Evolutionary conservation across 805 yeast species (phyloP), one percentile per base, ranked within the genome.

Genomic region (Tetrapisispora fleetii): DNA sequence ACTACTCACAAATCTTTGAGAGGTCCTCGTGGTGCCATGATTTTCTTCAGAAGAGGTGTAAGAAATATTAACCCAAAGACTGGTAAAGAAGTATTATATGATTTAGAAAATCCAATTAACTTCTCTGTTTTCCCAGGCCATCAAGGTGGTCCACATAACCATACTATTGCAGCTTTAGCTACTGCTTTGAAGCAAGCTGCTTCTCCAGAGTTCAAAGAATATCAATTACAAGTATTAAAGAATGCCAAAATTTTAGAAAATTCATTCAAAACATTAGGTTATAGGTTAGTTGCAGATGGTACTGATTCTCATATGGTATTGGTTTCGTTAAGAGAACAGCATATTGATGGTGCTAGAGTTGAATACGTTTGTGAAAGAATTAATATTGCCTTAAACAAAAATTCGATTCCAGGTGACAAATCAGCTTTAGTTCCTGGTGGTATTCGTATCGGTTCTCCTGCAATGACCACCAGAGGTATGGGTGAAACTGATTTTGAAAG

Each of bases 1-100:
- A 93, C 99, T 61, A 91, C 99, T 52, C 99, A 93, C 79, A 93
- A 93, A 76, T 90, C 98, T 37, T 79, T 93, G 64, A 86, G 99
- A 76, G 99, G 99, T 53, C 99, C 99, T 68, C 87, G 99, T 77
- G 99, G 99, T 71, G 97, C 99, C 50, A 91, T 93, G 96, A 93
- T 93, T 69, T 93, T 93, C 78, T 93, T 85, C 81, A 87, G 98
- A 78, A 85, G 84, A 70, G 99, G 99, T 61, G 80, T 90, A 52
- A 82, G 95, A 78, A 81, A 84, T 51, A 80, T 81, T 57, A 85
- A 81, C 69, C 74, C 85, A 65, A 89, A 90, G 76, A 85, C 88
- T 61, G 98, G 98, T 63, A 86, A 88, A 74, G 96, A 89, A 72
- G 74, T 88, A 50, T 72, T 75, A 50, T 93, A 90, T 71, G 97